These are phyloP conservation scores for Alisma plantagoaquatica DNA, from an alignment of 106 monocot species.

Conservation along the genomic window DNA sequence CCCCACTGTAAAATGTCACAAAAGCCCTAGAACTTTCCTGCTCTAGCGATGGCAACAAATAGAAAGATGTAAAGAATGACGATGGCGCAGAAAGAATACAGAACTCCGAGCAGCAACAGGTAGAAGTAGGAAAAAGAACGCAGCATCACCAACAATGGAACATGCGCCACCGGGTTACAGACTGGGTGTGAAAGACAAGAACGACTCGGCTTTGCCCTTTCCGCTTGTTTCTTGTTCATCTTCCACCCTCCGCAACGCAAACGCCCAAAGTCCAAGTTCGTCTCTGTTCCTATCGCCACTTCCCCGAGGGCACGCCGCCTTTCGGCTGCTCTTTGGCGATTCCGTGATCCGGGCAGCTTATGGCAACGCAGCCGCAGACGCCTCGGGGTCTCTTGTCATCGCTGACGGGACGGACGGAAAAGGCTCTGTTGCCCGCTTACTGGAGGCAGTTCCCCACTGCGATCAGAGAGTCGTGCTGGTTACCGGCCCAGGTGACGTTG, in stretches of 20 bases:
- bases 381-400: too few relatives aligned
- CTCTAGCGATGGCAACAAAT: background rate
- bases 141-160: background rate
- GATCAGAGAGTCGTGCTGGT: constrained; percentile 14
- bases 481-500: background rate
- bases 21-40: too few relatives aligned
- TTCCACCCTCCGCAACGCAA: background rate
- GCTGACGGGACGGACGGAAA: constrained; percentile 7
- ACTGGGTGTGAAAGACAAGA: background rate
- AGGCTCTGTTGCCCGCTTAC: constrained; percentile 5
- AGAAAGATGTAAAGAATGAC: background rate
- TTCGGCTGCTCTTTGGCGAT: constrained; percentile 11
- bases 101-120: background rate
- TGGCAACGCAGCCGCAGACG: constrained; percentile 8
- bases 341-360: constrained; percentile 1
- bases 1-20: too few relatives aligned
- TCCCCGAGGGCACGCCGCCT: constrained; percentile 5
- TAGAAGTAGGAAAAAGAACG: background rate
- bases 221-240: background rate
- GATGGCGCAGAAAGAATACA: background rate
- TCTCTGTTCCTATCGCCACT: constrained; percentile 5
- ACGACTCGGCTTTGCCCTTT: background rate
- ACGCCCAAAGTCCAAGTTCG: too few relatives aligned
- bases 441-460: constrained; percentile 5
- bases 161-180: background rate